Evolutionary conservation across 164 flowering plant species (phyloP), one percentile per base, ranked within the genome.

Genomic region (Nymphaea thermarum): DNA sequence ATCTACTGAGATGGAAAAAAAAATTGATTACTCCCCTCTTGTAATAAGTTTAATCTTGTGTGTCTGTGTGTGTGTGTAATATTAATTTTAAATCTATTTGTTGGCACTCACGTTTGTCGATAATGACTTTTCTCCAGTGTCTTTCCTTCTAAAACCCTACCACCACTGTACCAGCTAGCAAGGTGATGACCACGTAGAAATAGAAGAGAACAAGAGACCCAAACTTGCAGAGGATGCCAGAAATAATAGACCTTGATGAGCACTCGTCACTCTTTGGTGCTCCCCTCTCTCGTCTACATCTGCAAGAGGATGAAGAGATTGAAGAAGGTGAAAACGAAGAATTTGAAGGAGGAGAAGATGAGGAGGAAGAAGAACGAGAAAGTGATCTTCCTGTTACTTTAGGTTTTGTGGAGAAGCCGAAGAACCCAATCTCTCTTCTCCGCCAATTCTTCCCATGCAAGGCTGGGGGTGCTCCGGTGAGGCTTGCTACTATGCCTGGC

Each of bases 391-490:
- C 79, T 36, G 86, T 86, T 18, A 74, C 74, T 2, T 73, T 93
- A 25, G 96, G 98, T 14, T 88, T 91, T 68, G 77, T 83, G 0
- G 88, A 89, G 62, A 86, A 86, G 76, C 91, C 91, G 2, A 78
- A 84, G 65, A 70, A 76, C 64, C 68, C 55, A 0, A 76, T 79
- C 78, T 81, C 84, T 3, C 86, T 91, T 77, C 82, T 79, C 3
- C 90, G 90, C 36, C 93, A 91, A 2, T 60, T 79, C 1, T 91
- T 94, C 71, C 97, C 96, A 5, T 82, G 93, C 86, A 91, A 88
- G 74, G 93, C 93, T 70, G 98, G 98, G 17, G 97, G 97, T 6
- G 53, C 77, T 11, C 95, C 98, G 64, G 96, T 93, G 78, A 15
- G 69, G 70, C 43, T 66, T 16, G 44, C 36, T 7, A 18, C 8